Percentiles rank a stretch among this genome's conserved stretches.
Conservation (phyloP, 345 rosid genomes). For the Luvunga scandens region DNA sequence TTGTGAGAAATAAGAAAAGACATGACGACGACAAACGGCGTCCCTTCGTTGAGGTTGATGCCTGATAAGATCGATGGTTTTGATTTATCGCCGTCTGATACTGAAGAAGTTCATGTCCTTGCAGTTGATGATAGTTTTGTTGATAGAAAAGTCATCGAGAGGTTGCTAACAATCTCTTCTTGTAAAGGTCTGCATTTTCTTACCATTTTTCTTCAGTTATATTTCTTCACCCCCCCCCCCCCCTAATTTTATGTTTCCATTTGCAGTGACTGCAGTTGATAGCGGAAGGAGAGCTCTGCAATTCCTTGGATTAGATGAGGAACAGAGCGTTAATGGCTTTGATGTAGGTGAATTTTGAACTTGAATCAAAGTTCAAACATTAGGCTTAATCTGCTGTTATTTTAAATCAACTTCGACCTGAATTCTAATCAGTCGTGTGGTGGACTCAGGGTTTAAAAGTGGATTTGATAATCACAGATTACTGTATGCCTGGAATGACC, state of each 20-base stretch:
- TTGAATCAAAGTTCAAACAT: neutral
- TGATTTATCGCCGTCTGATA: slow-evolving; percentile 40
- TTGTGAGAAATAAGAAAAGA: neutral
- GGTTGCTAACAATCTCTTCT: slow-evolving; percentile 65
- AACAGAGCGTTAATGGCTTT: slow-evolving; percentile 36
- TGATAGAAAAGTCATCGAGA: slow-evolving; percentile 87
- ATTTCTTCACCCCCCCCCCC: too few species aligned
- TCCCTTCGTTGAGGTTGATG: slow-evolving; percentile 40
- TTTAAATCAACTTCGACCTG: neutral
- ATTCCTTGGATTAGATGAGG: slow-evolving; percentile 74
- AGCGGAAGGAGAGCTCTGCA: slow-evolving; percentile 86
- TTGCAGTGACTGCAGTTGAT: slow-evolving; percentile 87
- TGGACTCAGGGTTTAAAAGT: slow-evolving; percentile 65
- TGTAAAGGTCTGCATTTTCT: slow-evolving; percentile 61
- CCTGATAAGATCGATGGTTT: slow-evolving; percentile 42
- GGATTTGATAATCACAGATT: slow-evolving; percentile 90
- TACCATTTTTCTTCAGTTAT: neutral
- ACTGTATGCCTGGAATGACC: slow-evolving; percentile 99
- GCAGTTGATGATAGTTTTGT: slow-evolving; percentile 92
- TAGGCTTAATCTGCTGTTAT: neutral
- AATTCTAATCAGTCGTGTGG: neutral
- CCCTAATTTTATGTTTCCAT: neutral
- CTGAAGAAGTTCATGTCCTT: slow-evolving; percentile 71
- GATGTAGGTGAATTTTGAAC: slow-evolving; percentile 36
- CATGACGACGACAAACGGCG: slow-evolving; percentile 67